Conservation (phyloP, 192 early-diverging fungal species). For the Helicostylum pulchrum region DNA sequence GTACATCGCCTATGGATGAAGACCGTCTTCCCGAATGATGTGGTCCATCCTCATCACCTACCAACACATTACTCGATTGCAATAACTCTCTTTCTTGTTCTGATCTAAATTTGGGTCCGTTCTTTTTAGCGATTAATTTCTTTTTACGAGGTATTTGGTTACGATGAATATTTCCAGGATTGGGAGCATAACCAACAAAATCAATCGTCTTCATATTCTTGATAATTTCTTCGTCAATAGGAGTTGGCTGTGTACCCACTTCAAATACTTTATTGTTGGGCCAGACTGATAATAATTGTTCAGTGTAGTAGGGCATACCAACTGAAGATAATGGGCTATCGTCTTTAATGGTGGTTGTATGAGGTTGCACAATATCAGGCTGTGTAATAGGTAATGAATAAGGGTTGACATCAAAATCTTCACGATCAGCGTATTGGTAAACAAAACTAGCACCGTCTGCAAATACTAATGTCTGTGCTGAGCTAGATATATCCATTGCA, state of each 20-base stretch:
- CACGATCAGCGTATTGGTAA: conserved; percentile 73
- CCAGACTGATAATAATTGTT: conserved; percentile 81
- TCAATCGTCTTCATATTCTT: conserved; percentile 85
- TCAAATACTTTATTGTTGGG: conserved; percentile 59
- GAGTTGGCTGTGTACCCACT: conserved; percentile 68
- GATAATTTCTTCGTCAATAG: conserved; percentile 73
- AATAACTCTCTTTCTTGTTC: conserved; percentile 75
- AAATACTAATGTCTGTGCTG: conserved; percentile 74
- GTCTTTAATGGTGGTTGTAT: conserved; percentile 49
- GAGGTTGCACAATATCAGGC: conserved; percentile 43
- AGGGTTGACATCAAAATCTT: conserved; percentile 61
- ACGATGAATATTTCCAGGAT: conserved; percentile 68
- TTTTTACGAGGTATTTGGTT: conserved; percentile 66
- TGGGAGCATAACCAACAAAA: conserved; percentile 92
- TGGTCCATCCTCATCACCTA: conserved; percentile 38
- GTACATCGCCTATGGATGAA: conserved; percentile 27
- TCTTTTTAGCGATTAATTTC: conserved; percentile 33
- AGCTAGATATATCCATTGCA: conserved; percentile 73
- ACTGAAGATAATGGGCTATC: conserved; percentile 67
- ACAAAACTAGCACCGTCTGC: conserved; percentile 76
- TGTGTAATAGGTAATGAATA: conserved; percentile 57
- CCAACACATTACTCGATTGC: conserved; percentile 33
- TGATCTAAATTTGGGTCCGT: conserved; percentile 70
- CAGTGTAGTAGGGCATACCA: conserved; percentile 76
- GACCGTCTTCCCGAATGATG: conserved; percentile 22